Conservation (phyloP, 768 basidiomycete genomes). For the Tulasnella sp. region DNA sequence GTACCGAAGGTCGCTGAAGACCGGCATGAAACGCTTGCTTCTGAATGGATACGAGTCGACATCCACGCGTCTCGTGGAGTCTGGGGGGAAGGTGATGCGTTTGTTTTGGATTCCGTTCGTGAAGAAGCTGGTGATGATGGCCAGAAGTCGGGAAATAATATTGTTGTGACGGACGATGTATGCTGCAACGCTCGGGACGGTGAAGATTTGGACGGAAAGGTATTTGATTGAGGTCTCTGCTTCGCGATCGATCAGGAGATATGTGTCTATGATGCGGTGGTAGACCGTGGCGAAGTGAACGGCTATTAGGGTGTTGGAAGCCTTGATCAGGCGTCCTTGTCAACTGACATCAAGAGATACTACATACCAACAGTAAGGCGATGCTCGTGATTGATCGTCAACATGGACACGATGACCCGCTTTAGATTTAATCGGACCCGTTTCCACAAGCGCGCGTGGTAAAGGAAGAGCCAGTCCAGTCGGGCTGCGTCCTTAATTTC, state of each 20-base stretch:
- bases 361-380: conserved; percentile 67
- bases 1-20: conserved; percentile 84
- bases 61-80: conserved; percentile 38
- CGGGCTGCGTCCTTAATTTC: conserved; percentile 44
- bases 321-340: neutral
- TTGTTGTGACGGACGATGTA: conserved; percentile 65
- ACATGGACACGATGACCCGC: conserved; percentile 67
- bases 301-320: conserved; percentile 35
- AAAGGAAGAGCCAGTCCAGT: conserved; percentile 65
- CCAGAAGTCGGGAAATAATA: conserved; percentile 64
- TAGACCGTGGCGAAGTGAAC: conserved; percentile 79
- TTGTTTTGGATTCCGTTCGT: conserved; percentile 77
- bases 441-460: conserved; percentile 80
- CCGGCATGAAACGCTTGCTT: conserved; percentile 90
- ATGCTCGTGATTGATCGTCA: conserved; percentile 59
- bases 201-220: conserved; percentile 86
- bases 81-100: conserved; percentile 40
- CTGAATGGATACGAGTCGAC: conserved; percentile 83
- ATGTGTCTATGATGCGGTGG: conserved; percentile 76
- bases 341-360: neutral
- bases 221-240: conserved; percentile 92
- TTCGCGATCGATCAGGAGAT: conserved; percentile 86
- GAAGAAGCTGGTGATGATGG: conserved; percentile 84
- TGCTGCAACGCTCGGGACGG: conserved; percentile 72
- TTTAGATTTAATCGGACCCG: conserved; percentile 67